Base-by-base conservation (phyloP, 2,329 filamentous ascomycete species). In the Whalleya microplaca region DNA sequence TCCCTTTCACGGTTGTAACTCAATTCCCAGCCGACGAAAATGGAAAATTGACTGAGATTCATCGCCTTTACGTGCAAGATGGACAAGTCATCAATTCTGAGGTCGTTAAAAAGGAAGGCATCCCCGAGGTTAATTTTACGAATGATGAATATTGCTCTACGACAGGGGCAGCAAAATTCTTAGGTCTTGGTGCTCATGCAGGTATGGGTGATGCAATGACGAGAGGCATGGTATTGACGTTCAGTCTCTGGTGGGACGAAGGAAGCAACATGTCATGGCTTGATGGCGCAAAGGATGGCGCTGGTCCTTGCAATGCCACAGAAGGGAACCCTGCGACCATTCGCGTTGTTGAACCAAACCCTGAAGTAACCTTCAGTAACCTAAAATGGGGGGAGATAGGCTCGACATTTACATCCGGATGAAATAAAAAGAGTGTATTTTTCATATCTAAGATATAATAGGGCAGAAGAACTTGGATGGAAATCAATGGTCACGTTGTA, bases 351-450 rank as follows among this genome's bases (percentile, higher is more conserved):
- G 69, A 77, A 58, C 72, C 82, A 1, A 71, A 76, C 58, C 75
- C 83, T 37, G 74, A 77, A 58, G 82, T 85, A 18, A 77, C 74
- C 12, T 85, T 79, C 70, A 80, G 77, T 59, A 84, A 84, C 72
- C 78, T 86, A 67, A 81, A 79, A 70, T 79, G 80, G 69, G 83
- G 83, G 9, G 79, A 83, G 61, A 76, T 84, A 55, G 77, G 75
- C 56, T 80, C 78, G 20, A 84, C 81, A 19, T 83, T 68, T 51
- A 45, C 53, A 20, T 59, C 61, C 10, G 29, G 23, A 40, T 51
- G n/a, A 8, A 55, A 41, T 57, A 56, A 54, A 9, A 41, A 5
- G 10, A 21, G 14, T 27, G 29, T 50, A 56, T 23, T 29, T 19
- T 16, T 41, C 41, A 21, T 19, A 18, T 21, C 32, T 40, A 20